Evolutionary conservation across 1,139 yeast genomes (phyloP), one percentile per base, ranked within the genome.

Genomic region (Candida albicans): DNA sequence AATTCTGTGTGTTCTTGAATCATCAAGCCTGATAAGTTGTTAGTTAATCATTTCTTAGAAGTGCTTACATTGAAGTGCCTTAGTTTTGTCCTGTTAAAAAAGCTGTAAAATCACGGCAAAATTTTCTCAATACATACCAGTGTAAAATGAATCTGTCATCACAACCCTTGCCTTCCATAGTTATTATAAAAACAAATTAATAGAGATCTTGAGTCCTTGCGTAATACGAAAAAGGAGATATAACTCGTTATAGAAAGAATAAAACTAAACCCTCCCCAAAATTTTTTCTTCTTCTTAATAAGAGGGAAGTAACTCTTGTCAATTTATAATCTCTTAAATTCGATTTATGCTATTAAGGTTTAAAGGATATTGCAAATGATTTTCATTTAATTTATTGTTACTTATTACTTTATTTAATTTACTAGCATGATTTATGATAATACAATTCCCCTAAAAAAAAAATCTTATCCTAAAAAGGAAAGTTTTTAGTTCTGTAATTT

Each of bases 1-100:
- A 13, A 80, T 67, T 43, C 86, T 65, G 43, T 72, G 75, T 2
- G 84, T 66, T 45, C 87, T 67, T 9, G 84, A 79, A 32, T 73
- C 67, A 51, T 76, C 73, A 48, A 81, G 70, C 77, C 79, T 60
- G 37, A 11, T 15, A 3, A 8, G 13, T 22, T 31, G 45, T 43
- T 42, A 46, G 47, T 35, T 27, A 27, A 9, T 27, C n/a, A 4
- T 9, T n/a, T 7, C 4, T 27, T 27, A 4, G n/a, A n/a, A 22
- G 11, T 3, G 28, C 8, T n/a, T 28, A 6, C 30, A n/a, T 15
- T 11, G 8, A 30, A 9, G n/a, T n/a, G 18, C 3, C 7, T 6
- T 2, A 3, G 3, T 10, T 9, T 27, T 3, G n/a, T 27, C n/a
- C 10, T 40, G 35, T n/a, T 32, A 10, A 22, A 18, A 32, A 22